These are phyloP conservation scores for Hortiboletus campestris DNA, from an alignment of 768 basidiomycete genomes.

Conservation along the genomic window DNA sequence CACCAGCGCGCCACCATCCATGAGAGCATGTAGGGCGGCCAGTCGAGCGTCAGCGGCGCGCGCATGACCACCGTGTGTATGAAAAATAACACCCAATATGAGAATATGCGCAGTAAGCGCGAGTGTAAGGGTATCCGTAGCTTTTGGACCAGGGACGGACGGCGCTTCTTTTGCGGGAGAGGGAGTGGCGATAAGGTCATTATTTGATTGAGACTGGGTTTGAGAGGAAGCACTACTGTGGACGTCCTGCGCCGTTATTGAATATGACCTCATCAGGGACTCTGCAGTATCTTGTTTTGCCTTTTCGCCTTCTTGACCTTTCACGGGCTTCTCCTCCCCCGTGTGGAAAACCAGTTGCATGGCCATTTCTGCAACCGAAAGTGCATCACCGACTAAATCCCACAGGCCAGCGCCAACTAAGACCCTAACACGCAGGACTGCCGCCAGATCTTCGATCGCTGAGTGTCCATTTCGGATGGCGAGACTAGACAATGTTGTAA, in stretches of 20 bases:
- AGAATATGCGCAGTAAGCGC: slow-evolving; percentile 58
- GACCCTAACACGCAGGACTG: slow-evolving; percentile 55
- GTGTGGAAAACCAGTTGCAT: slow-evolving; percentile 40
- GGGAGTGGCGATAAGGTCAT: neutral
- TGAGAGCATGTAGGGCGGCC: slow-evolving; percentile 58
- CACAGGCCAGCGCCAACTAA: slow-evolving; percentile 56
- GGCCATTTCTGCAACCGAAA: slow-evolving; percentile 48
- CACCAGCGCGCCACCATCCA: slow-evolving; percentile 56
- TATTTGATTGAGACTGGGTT: slow-evolving; percentile 19
- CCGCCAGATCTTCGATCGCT: slow-evolving; percentile 47
- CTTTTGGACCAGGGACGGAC: slow-evolving; percentile 17
- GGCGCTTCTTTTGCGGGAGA: slow-evolving; percentile 2
- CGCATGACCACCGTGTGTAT: slow-evolving; percentile 57
- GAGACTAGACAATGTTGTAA: slow-evolving; percentile 34
- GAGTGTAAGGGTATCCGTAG: slow-evolving; percentile 33
- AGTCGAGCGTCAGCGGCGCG: slow-evolving; percentile 50
- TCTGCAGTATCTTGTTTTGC: slow-evolving; percentile 11
- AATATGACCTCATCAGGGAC: slow-evolving; percentile 29
- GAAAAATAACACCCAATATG: slow-evolving; percentile 57
- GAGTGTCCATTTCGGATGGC: slow-evolving; percentile 36
- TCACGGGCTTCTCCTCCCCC: slow-evolving; percentile 3
- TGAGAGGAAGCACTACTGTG: slow-evolving; percentile 22
- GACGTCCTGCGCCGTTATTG: slow-evolving; percentile 30
- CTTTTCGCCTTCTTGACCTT: slow-evolving; percentile 2
- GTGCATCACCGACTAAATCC: slow-evolving; percentile 47